Evolutionary conservation across 1,284 basidiomycete species (phyloP).

Genomic region (Paramarasmius palmivorus): DNA sequence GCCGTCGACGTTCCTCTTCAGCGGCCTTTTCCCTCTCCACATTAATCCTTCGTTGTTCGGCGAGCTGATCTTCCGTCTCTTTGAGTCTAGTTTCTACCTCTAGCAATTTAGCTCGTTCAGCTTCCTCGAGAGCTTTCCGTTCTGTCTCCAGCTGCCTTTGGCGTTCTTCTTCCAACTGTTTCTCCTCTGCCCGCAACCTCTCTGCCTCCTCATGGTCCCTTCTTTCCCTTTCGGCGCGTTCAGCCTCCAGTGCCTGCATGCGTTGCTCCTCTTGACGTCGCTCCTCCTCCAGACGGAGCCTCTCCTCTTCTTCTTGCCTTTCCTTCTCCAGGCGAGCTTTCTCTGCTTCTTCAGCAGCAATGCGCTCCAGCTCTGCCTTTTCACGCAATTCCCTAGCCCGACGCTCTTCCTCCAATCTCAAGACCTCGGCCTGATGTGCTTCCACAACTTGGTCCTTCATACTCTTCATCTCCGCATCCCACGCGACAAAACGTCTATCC

Average conservation of each 20-base stretch:
- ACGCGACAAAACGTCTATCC: conserved; percentile 47
- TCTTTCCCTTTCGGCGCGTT: conserved; percentile 24
- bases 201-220: conserved; percentile 32
- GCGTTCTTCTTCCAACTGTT: conserved; percentile 31
- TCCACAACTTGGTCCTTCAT: conserved; percentile 39
- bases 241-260: conserved; percentile 17
- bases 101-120: conserved; percentile 22
- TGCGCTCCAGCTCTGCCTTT: conserved; percentile 17
- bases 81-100: conserved; percentile 12
- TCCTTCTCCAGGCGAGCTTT: conserved; percentile 29
- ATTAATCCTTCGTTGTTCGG: conserved; percentile 27
- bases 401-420: conserved; percentile 32
- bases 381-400: conserved; percentile 13
- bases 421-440: conserved; percentile 33
- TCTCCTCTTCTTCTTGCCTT: conserved; percentile 31
- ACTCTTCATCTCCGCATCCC: conserved; percentile 42
- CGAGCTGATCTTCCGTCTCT: conserved; percentile 18
- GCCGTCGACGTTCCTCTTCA: conserved; percentile 20
- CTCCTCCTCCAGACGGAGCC: conserved; percentile 33
- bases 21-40: conserved; percentile 27
- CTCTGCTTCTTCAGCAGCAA: conserved; percentile 32
- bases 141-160: conserved; percentile 33
- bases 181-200: conserved; percentile 27
- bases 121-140: conserved; percentile 27
- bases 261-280: conserved; percentile 29